Percentiles rank a stretch among this genome's conserved stretches.
Evolutionary conservation across 495 filamentous ascomycete species (phyloP).

Genomic region (Aspergillus ostianus): DNA sequence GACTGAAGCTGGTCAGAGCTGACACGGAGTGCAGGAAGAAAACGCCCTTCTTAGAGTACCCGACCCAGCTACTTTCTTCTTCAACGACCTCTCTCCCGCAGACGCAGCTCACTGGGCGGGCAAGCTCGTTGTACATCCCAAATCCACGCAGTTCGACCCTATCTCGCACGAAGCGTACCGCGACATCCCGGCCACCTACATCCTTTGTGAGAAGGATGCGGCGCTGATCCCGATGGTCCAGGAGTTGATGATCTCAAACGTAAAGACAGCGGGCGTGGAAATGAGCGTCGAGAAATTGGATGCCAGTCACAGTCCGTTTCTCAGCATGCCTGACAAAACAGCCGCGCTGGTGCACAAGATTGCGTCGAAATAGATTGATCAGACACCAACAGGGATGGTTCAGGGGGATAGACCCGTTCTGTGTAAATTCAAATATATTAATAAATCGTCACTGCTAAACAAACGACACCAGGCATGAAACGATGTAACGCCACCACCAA

Average conservation of each 20-base stretch:
- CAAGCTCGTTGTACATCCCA: neutral
- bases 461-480: neutral
- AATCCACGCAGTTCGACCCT: neutral
- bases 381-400: too few species aligned
- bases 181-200: constrained; percentile 2
- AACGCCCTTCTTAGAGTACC: neutral
- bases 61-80: neutral
- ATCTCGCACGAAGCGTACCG: constrained; percentile 7
- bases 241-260: constrained; percentile 2
- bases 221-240: neutral
- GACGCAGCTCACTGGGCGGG: neutral
- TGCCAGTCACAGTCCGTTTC: constrained; percentile 2
- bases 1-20: neutral
- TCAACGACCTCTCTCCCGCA: neutral
- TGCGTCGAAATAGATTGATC: neutral
- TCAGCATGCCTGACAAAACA: constrained; percentile 1
- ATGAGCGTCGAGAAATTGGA: neutral
- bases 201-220: constrained; percentile 1
- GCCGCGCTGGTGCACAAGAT: constrained; percentile 1
- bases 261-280: neutral
- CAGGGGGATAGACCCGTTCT: too few species aligned
- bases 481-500: neutral
- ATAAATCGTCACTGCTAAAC: neutral
- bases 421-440: neutral
- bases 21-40: neutral